Conservation (phyloP, 2,329 filamentous ascomycete genomes). For the Pseudocercospora crystallina region DNA sequence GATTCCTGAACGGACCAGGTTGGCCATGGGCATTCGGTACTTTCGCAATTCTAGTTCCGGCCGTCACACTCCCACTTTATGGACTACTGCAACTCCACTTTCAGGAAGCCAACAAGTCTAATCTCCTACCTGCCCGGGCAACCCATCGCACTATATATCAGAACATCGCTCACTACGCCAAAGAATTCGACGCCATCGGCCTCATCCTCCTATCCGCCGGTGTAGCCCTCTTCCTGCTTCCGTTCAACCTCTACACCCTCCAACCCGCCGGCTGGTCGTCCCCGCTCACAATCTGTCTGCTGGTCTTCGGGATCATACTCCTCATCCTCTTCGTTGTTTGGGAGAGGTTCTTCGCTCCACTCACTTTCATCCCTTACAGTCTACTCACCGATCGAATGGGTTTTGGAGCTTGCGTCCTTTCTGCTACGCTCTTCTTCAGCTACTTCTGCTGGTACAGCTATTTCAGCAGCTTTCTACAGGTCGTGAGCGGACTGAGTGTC, state of each 20-base stretch:
- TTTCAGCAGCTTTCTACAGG: constrained; percentile 42
- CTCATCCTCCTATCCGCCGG: constrained; percentile 58
- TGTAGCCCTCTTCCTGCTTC: constrained; percentile 64
- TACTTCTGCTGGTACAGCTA: constrained; percentile 41
- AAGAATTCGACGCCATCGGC: constrained; percentile 5
- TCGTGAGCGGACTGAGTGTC: constrained; percentile 37
- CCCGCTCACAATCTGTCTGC: constrained; percentile 41
- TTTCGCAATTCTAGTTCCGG: constrained; percentile 44
- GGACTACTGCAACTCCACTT: constrained; percentile 3
- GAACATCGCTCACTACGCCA: constrained; percentile 5
- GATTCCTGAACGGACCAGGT: constrained; percentile 1
- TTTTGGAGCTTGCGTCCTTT: constrained; percentile 53
- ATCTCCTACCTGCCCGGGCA: not conserved
- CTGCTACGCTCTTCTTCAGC: constrained; percentile 35
- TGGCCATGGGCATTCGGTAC: constrained; percentile 7
- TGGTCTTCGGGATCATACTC: constrained; percentile 40
- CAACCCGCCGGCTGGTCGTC: constrained; percentile 36
- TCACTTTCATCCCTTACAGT: constrained; percentile 45
- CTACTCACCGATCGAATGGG: constrained; percentile 52
- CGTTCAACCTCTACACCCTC: constrained; percentile 56
- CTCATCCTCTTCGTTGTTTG: constrained; percentile 41
- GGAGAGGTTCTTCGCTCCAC: constrained; percentile 41
- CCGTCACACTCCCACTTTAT: constrained; percentile 2
- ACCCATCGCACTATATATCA: not conserved
- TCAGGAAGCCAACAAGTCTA: not conserved